A percentile compares a stretch with the other conserved stretches of the same genome.
Conservation (phyloP, 2,329 filamentous ascomycete species). For the Elsinoe arachidis region DNA sequence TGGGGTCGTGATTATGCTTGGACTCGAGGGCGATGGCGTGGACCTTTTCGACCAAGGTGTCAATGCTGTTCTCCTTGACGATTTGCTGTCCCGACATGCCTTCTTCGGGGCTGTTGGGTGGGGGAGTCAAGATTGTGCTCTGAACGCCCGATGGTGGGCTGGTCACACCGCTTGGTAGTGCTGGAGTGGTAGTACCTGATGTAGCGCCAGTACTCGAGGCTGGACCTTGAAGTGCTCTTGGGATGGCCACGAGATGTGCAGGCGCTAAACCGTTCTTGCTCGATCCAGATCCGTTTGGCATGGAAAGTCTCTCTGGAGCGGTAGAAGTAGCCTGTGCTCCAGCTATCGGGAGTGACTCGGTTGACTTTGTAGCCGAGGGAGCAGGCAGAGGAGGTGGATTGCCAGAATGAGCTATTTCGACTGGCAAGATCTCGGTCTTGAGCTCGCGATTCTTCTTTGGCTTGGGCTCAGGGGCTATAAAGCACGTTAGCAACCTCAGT, state of each 20-base stretch:
- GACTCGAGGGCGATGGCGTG: neutral
- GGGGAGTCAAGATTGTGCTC: neutral
- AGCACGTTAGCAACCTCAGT: neutral
- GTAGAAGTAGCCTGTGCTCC: neutral
- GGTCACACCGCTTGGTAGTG: neutral
- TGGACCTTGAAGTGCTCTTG: neutral
- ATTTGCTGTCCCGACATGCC: neutral
- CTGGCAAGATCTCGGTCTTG: slow-evolving; percentile 49
- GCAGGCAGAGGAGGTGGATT: neutral
- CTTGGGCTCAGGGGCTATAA: slow-evolving; percentile 52
- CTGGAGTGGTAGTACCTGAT: neutral
- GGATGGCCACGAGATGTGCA: neutral
- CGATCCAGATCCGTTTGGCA: neutral
- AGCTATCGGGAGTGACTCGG: neutral
- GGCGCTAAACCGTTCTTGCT: neutral
- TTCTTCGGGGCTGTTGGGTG: slow-evolving; percentile 6
- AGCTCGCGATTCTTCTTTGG: slow-evolving; percentile 56
- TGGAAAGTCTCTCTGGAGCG: neutral
- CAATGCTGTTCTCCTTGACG: neutral
- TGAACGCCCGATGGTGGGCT: neutral
- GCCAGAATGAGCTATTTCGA: slow-evolving; percentile 26
- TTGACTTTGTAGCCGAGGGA: slow-evolving; percentile 2
- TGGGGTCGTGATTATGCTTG: neutral
- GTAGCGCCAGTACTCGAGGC: neutral
- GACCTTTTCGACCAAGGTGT: neutral